Evolutionary conservation across 2,329 filamentous ascomycete genomes (phyloP).

Genomic region (Nemania diffusa): DNA sequence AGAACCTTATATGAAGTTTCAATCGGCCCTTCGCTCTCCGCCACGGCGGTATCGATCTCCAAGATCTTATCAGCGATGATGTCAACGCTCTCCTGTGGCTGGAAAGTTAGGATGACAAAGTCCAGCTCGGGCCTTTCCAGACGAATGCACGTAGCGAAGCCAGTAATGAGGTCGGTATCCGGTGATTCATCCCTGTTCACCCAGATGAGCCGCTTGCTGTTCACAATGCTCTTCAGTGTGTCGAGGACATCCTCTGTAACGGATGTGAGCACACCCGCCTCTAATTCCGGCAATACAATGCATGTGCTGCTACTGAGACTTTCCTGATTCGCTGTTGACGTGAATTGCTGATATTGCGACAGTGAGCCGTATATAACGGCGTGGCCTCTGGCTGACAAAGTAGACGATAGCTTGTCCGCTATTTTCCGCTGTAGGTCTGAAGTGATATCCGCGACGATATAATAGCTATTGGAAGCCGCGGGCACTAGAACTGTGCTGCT

Average conservation of each 20-base stretch:
- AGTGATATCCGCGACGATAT: slow-evolving; percentile 4
- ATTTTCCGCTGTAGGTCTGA: slow-evolving; percentile 9
- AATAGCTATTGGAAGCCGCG: slow-evolving; percentile 6
- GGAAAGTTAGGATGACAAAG: slow-evolving; percentile 21
- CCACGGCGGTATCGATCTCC: slow-evolving; percentile 12
- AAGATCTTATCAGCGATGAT: slow-evolving; percentile 15
- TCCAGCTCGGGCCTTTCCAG: slow-evolving; percentile 22
- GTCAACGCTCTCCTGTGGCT: background rate
- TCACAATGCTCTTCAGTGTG: slow-evolving; percentile 18
- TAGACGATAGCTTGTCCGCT: slow-evolving; percentile 15
- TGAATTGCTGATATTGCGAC: slow-evolving; percentile 10
- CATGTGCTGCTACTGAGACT: slow-evolving; percentile 16
- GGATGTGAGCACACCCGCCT: slow-evolving; percentile 4
- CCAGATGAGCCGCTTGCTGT: slow-evolving; percentile 26
- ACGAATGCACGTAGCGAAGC: slow-evolving; percentile 23
- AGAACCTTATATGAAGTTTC: slow-evolving; percentile 24
- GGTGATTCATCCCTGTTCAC: slow-evolving; percentile 24
- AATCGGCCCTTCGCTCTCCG: slow-evolving; percentile 5
- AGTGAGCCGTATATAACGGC: slow-evolving; percentile 8
- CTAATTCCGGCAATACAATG: slow-evolving; percentile 26
- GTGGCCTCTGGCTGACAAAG: slow-evolving; percentile 1
- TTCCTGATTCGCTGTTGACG: slow-evolving; percentile 13
- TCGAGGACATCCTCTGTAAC: slow-evolving; percentile 19
- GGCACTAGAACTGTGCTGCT: slow-evolving; percentile 31
- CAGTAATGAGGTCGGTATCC: slow-evolving; percentile 21